Base-by-base conservation (phyloP, 1,284 basidiomycete genomes). In the Moesziomyces sp. region DNA sequence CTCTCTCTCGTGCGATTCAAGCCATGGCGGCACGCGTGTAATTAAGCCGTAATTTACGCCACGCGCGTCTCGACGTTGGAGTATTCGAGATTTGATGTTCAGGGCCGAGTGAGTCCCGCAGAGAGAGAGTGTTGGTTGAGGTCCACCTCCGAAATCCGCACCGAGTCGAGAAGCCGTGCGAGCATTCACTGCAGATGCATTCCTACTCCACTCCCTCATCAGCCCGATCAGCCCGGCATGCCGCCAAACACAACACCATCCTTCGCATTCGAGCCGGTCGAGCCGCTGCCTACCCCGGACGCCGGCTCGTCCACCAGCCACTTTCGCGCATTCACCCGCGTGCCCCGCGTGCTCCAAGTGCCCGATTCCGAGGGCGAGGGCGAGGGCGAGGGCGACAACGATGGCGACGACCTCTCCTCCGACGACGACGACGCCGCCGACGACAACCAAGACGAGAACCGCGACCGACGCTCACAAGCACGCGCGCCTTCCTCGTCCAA, bases 11-110 rank as follows among this genome's bases (percentile, higher is more conserved):
- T 61, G 65, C 65, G 65, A 30, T 9, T 55, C 40, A 46, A 30
- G 42, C 30, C 10, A 13, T 34, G 30, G 6, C 30, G 30, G 11
- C 30, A 34, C 13, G 10, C 30, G 10, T 44, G 54, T 44, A 68
- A 55, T 68, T 68, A 54, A 61, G 58, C 58, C 65, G 54, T 44
- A 68, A 55, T 68, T 68, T 58, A 61, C 65, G 65, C 65, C 65
- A 68, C 55, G 58, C 58, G 58, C 30, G 30, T 34, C 13, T 13
- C 30, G 3, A 2, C 3, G 30, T 34, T 28, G 26, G 26, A 28
- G 26, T 6, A 7, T 28, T 28, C 6, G 26, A 28, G 26, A 28
- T 28, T 34, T 26, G 24, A 5, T 35, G 38, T 16, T 35, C 28
- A 16, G 14, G 24, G 26, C 26, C 26, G 26, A 28, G 26, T 28